phyloP scores from a whole-genome alignment of 2,329 filamentous ascomycete genomes.

The Penicillium verrucosum region DNA sequence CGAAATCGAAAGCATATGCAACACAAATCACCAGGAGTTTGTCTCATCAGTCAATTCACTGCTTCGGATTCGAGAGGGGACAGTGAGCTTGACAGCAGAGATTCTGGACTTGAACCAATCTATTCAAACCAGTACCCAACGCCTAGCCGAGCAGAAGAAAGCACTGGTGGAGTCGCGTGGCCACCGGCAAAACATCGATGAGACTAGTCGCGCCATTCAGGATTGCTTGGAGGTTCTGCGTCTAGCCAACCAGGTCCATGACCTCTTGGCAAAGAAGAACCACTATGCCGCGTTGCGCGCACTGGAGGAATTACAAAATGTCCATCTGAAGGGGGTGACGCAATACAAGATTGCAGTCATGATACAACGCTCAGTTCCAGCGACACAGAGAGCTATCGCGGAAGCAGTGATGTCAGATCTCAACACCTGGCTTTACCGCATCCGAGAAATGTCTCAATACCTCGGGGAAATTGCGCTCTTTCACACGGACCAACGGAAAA shows the following conservation, averaged over 20 bases:
- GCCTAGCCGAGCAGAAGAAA: slow-evolving; percentile 90
- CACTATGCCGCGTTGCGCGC: slow-evolving; percentile 94
- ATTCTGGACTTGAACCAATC: slow-evolving; percentile 91
- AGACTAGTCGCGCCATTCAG: slow-evolving; percentile 81
- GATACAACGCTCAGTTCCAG: slow-evolving; percentile 92
- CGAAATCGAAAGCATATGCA: slow-evolving; percentile 91
- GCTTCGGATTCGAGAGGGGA: slow-evolving; percentile 87
- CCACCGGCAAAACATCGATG: slow-evolving; percentile 92
- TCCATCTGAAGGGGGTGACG: slow-evolving; percentile 89
- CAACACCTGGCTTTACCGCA: slow-evolving; percentile 93
- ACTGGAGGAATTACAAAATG: slow-evolving; percentile 91
- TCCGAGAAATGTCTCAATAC: slow-evolving; percentile 93
- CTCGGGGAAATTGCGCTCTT: slow-evolving; percentile 95
- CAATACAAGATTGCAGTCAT: slow-evolving; percentile 93
- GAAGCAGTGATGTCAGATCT: slow-evolving; percentile 96
- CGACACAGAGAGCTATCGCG: slow-evolving; percentile 87
- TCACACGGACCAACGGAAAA: slow-evolving; percentile 83
- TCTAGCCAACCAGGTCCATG: slow-evolving; percentile 90
- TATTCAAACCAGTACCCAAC: slow-evolving; percentile 92
- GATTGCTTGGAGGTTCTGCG: slow-evolving; percentile 90
- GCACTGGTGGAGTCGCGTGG: slow-evolving; percentile 87
- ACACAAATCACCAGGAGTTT: slow-evolving; percentile 96
- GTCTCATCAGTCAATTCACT: slow-evolving; percentile 89
- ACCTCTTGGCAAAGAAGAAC: slow-evolving; percentile 85
- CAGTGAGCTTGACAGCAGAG: slow-evolving; percentile 80